Conservation (phyloP, 805 yeast species). For the Tetrapisispora phaffii region DNA sequence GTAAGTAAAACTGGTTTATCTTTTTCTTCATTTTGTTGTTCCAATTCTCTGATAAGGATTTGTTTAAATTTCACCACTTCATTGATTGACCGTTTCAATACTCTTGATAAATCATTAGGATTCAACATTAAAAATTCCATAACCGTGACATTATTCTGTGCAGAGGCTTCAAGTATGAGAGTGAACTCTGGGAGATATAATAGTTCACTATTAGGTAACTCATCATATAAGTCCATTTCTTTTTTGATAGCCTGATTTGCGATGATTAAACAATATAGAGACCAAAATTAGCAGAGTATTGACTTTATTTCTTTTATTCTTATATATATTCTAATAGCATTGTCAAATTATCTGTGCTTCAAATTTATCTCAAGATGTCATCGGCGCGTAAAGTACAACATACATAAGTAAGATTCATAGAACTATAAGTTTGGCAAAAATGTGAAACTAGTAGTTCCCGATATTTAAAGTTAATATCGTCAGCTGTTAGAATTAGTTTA, state of each 20-base stretch:
- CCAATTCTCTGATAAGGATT: constrained; percentile 12
- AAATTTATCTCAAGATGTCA: no score
- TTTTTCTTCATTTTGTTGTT: constrained; percentile 7
- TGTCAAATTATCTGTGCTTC: no score
- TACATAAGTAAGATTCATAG: no score
- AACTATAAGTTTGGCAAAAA: no score
- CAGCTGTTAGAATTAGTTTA: no score
- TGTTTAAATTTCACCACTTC: constrained; percentile 26
- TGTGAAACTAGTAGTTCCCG: no score
- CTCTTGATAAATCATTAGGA: constrained; percentile 27
- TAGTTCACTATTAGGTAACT: constrained; percentile 30
- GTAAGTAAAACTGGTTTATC: constrained; percentile 1
- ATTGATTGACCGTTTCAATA: constrained; percentile 26
- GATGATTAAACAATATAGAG: no score
- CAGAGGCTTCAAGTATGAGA: constrained; percentile 23
- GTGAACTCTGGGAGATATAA: constrained; percentile 29
- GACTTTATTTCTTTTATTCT: no score
- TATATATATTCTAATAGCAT: no score
- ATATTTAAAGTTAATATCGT: no score
- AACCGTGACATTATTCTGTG: constrained; percentile 28
- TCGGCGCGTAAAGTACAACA: no score
- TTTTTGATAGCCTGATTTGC: not conserved
- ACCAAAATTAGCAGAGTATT: no score
- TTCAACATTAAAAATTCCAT: constrained; percentile 35
- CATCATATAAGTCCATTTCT: constrained; percentile 36